Percentiles rank a stretch among this genome's conserved stretches.
Evolutionary conservation across 805 yeast species (phyloP).

Genomic region (Candida coquimbonensis): DNA sequence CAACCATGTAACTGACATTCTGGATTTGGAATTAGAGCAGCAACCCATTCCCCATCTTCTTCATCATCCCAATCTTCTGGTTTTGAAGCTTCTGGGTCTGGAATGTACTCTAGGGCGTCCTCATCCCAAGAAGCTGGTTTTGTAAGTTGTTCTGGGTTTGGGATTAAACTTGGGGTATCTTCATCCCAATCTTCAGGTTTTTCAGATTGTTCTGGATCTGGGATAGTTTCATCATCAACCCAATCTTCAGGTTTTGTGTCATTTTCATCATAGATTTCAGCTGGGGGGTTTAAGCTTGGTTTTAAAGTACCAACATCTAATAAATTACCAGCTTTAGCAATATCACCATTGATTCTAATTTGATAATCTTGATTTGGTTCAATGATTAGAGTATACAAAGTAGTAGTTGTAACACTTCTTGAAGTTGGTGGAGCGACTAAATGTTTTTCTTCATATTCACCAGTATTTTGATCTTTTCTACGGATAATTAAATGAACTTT

Average conservation of each 20-base stretch:
- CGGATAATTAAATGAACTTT: conserved; percentile 72
- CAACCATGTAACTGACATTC: conserved; percentile 67
- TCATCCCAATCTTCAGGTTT: conserved; percentile 90
- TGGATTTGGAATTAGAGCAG: conserved; percentile 69
- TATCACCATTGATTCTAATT: conserved; percentile 75
- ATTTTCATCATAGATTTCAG: conserved; percentile 46
- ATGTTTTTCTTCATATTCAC: conserved; percentile 62
- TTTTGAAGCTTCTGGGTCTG: conserved; percentile 58
- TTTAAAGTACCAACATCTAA: conserved; percentile 45
- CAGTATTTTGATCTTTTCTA: conserved; percentile 47
- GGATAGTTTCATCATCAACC: conserved; percentile 63
- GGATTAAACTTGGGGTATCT: conserved; percentile 51
- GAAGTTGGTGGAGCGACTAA: conserved; percentile 51
- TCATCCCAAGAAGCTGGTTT: conserved; percentile 84
- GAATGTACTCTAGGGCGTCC: conserved; percentile 45
- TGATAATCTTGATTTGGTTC: conserved; percentile 62
- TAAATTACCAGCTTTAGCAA: conserved; percentile 63
- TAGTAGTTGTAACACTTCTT: conserved; percentile 48
- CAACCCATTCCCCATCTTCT: conserved; percentile 81
- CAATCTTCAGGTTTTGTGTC: conserved; percentile 72
- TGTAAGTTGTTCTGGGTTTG: conserved; percentile 51
- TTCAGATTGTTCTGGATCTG: conserved; percentile 54
- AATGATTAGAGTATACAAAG: conserved; percentile 72
- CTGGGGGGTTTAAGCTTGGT: conserved; percentile 68
- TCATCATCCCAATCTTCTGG: conserved; percentile 88